Base-by-base conservation (phyloP, 2,329 filamentous ascomycete genomes). In the Botrytis byssoidea region DNA sequence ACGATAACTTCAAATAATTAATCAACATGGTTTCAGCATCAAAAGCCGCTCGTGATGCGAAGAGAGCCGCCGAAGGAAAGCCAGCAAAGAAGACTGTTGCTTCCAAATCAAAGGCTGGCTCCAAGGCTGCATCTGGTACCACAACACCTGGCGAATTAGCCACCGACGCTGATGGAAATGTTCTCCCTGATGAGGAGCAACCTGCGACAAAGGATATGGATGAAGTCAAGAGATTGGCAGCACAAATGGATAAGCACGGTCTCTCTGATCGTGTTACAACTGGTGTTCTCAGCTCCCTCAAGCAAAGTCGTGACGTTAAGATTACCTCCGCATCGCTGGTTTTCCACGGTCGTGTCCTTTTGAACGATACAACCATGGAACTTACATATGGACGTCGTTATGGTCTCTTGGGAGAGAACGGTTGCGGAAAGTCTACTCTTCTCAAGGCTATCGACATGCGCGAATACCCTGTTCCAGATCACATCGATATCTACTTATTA, bases 181-280 rank as follows among this genome's bases (percentile, higher is more conserved):
- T 83, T 72, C 76, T 86, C n/a, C 83, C 85, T 61, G 84, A 85
- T 75, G 83, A 86, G 64, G 91, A 92, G 71, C 88, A 88, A 79
- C 89, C 91, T 77, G 92, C 91, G 74, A 93, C 91, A 78, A 89
- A 91, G 79, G 93, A 95, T 86, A 85, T 91, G 83, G 90, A 92
- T 78, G 92, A 92, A 82, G 91, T 98, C 77, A 92, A 94, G 86
- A 94, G 94, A 83, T 88, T 99, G 78, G 91, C 93, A 63, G 88
- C 95, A 72, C 97, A 99, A 86, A 92, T 97, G 88, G 96, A 99
- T 86, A 93, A 97, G 86, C 90, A 97, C 83, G 96, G 96, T 81
- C 88, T 99, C 77, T 98, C 96, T 22, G 96, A 99, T 85, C 93
- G 96, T 84, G 96, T 99, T 83, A 99, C 97, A 75, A 99, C 96